Evolutionary conservation across 257 asterid genomes (phyloP), one percentile per base, ranked within the genome.

Genomic region (Gentiana macrophylla): DNA sequence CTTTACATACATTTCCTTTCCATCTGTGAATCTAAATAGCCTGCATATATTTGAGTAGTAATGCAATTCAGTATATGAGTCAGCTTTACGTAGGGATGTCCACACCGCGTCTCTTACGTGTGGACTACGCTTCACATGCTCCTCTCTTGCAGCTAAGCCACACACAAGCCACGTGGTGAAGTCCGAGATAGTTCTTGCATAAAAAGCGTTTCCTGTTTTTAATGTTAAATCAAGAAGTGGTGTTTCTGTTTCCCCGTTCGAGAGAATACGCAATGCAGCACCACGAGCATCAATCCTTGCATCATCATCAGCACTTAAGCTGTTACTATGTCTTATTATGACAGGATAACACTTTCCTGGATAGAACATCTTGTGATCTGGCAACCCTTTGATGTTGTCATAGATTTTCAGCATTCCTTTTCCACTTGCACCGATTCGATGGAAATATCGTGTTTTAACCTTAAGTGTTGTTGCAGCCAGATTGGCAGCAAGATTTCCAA

Each of bases 141-240:
- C 91, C 63, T 86, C 95, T 57, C 95, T 76, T 13, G 94, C 94
- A 0, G 88, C 73, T 32, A 86, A 63, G 15, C 95, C 95, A 37
- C 95, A 86, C 1, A 86, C 88, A 36, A 86, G 87, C 95, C 95
- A 86, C 41, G 88, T 76, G 0, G 90, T 86, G 38, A 86, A 86
- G 69, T 86, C 95, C 11, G 91, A 74, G 57, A 88, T 69, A 0
- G 95, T 79, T 0, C 94, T 82, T 1, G 95, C 96, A 47, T 88
- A 84, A 57, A 88, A 88, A 0, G 95, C 94, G 3, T 80, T 70
- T 37, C 96, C 95, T 5, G 96, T 84, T 63, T 88, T 88, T 60
- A 88, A 32, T 1, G 93, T 88, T 70, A 84, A 71, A 65, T 88
- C 96, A 47, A 88, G 62, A 5, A 88, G n/a, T 1, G 95, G 61